Conservation (phyloP, 23 red algal genomes). For the Gracilaria domingensis region DNA sequence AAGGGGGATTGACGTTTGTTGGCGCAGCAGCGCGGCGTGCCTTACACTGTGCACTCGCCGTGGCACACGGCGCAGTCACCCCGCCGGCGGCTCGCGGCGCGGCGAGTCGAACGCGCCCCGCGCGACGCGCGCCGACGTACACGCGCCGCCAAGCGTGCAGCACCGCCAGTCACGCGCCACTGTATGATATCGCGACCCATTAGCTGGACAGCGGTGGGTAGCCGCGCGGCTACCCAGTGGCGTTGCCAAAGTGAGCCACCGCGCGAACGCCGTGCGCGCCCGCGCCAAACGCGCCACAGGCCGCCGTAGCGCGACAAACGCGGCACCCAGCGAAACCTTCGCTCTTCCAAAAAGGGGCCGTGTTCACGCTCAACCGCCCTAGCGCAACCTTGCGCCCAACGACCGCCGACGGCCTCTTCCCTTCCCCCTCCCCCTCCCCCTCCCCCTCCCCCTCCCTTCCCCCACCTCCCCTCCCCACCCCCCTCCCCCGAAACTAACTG, state of each 20-base stretch:
- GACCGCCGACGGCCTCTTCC: neutral
- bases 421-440: neutral
- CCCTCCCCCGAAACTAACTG: neutral
- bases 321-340: neutral
- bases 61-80: neutral
- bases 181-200: too few relatives aligned
- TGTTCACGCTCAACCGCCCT: conserved; percentile 4
- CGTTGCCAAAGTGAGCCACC: neutral
- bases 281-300: neutral
- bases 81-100: neutral
- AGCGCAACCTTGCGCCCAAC: neutral
- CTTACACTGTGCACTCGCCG: neutral
- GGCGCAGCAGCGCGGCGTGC: neutral
- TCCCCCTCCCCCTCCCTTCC: neutral
- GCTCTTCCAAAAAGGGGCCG: neutral
- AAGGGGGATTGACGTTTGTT: too few relatives aligned
- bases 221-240: neutral
- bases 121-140: neutral
- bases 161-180: conserved; percentile 2
- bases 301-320: neutral
- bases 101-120: neutral
- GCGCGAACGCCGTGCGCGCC: conserved; percentile 10
- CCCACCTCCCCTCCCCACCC: neutral
- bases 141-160: neutral
- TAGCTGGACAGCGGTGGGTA: neutral